Percentiles rank a stretch among this genome's conserved stretches.
These are phyloP conservation scores for Penicillium sumatraense DNA, from an alignment of 2,329 filamentous ascomycete genomes.

Conservation along the genomic window DNA sequence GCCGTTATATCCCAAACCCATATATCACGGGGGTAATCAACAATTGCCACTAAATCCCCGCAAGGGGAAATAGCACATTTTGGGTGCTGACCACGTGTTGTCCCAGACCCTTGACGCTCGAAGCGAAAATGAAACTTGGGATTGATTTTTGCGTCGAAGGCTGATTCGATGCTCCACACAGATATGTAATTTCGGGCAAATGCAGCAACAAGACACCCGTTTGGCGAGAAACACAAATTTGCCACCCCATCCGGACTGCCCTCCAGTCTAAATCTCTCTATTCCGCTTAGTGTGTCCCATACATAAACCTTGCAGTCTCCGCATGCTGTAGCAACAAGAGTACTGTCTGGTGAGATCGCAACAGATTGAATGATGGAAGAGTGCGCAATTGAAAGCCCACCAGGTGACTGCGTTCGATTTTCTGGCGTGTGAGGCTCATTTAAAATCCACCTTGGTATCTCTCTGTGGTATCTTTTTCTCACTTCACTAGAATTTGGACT, in stretches of 20 bases:
- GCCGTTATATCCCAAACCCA: background rate
- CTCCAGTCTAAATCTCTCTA: background rate
- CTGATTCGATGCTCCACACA: background rate
- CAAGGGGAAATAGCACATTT: background rate
- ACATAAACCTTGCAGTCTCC: background rate
- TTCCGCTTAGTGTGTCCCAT: background rate
- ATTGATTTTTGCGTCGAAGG: background rate
- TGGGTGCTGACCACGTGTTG: background rate
- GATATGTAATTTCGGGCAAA: background rate
- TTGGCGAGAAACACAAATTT: background rate
- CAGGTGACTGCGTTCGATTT: background rate
- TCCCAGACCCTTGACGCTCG: background rate
- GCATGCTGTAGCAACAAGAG: background rate
- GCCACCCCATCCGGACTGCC: background rate
- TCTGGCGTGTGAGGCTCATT: background rate
- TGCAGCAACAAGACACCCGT: background rate
- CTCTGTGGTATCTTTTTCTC: background rate
- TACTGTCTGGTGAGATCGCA: background rate
- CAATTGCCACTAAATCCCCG: background rate
- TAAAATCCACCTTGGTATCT: background rate
- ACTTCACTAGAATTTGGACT: background rate
- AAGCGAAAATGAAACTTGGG: background rate
- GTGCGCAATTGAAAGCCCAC: background rate
- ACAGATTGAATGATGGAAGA: background rate
- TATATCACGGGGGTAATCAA: background rate